Evolutionary conservation across 345 rosid genomes (phyloP), one percentile per base, ranked within the genome.

Genomic region (Noccaea bulbosa): DNA sequence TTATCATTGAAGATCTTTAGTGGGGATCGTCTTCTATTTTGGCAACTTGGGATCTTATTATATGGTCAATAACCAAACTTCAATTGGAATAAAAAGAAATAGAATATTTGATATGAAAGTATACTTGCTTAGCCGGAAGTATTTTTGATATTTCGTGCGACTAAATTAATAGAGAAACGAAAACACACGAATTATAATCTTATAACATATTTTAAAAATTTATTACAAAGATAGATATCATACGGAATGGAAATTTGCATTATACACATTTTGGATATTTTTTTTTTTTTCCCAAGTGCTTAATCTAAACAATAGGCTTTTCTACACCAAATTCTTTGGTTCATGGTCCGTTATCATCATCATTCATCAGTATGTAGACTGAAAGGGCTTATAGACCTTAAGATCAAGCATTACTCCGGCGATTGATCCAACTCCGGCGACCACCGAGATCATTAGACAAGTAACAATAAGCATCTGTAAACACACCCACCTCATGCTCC

Each of bases 401-500:
- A 78, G 72, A 43, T 78, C 81, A 69, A 73, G 78, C 78, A 73
- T 78, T 4, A 88, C 81, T 12, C 95, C 95, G 10, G 87, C 92
- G 33, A 88, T 60, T 2, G 95, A 88, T 1, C 95, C 95, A 59
- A 80, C 80, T 2, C 82, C 83, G 2, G 96, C 87, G 6, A 84
- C 87, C 3, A 87, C 58, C 2, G 90, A 75, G 8, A 87, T 81
- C n/a, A 84, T 43, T 5, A 89, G 86, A 69, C 96, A 89, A 38
- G 84, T 78, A 56, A 22, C 24, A 50, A 90, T 86, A 17, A 89
- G 72, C 44, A 80, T 73, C 69, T 85, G 83, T 34, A 87, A 82
- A 67, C 82, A 78, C 5, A 86, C 49, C 95, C 95, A 89, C 62
- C 77, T 89, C 17, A 77, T 69, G 79, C 88, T 80, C 90, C 92